These are phyloP conservation scores for Apiospora aurea DNA, from an alignment of 2,329 filamentous ascomycete species.

Conservation along the genomic window DNA sequence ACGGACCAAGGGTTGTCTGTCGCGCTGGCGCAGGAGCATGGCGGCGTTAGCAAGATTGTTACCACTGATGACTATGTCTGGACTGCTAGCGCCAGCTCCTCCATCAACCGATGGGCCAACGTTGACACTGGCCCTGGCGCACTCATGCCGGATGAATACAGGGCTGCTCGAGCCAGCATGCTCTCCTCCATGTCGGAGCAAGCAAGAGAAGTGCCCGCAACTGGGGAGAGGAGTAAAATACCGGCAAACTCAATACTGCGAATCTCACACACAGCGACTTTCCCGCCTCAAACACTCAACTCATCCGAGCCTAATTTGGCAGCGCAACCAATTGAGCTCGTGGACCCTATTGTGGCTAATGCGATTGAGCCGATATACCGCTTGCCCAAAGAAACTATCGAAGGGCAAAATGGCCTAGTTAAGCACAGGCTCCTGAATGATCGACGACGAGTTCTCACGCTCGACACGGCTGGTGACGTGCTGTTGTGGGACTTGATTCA, in stretches of 20 bases:
- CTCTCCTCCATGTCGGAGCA: constrained; percentile 47
- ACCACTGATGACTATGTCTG: constrained; percentile 80
- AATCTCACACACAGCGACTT: constrained; percentile 83
- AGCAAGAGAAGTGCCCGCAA: constrained; percentile 43
- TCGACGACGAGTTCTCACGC: constrained; percentile 83
- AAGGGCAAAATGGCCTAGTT: constrained; percentile 93
- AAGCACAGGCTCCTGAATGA: constrained; percentile 95
- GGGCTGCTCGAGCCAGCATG: constrained; percentile 52
- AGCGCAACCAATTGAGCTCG: constrained; percentile 55
- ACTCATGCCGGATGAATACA: constrained; percentile 65
- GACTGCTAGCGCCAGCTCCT: constrained; percentile 89
- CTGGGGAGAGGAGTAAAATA: constrained; percentile 63
- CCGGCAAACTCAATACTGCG: constrained; percentile 79
- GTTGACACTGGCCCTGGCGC: constrained; percentile 80
- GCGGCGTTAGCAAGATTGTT: constrained; percentile 74
- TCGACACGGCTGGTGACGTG: constrained; percentile 95
- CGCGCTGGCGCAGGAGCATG: constrained; percentile 91
- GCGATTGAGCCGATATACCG: constrained; percentile 69
- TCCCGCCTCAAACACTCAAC: constrained; percentile 65
- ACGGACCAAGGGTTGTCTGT: constrained; percentile 89
- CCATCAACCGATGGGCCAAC: constrained; percentile 90
- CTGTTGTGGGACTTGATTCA: constrained; percentile 92
- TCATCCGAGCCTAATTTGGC: constrained; percentile 60
- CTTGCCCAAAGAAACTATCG: constrained; percentile 80
- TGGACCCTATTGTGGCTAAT: constrained; percentile 60